Conservation (phyloP, 345 rosid species). For the Laguncularia racemosa region DNA sequence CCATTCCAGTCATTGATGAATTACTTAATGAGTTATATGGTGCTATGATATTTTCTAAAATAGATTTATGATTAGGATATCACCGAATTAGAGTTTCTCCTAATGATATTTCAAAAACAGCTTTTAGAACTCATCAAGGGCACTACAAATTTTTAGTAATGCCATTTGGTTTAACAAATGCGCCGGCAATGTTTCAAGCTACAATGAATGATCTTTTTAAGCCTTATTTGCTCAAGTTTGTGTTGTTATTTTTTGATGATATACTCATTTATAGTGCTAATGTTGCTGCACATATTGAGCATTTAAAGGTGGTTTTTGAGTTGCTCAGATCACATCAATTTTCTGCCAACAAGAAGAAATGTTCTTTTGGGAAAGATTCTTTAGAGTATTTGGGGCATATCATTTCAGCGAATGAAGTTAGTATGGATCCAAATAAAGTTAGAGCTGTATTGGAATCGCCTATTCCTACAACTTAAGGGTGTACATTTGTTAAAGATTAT, state of each 20-base stretch:
- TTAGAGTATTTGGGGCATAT: too few species aligned
- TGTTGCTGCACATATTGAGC: too few species aligned
- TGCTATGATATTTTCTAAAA: not conserved
- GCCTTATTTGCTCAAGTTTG: not conserved
- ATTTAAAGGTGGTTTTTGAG: too few species aligned
- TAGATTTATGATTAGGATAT: not conserved
- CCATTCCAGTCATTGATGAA: not conserved
- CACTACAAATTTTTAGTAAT: not conserved
- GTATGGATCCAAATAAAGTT: too few species aligned
- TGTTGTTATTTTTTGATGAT: not conserved
- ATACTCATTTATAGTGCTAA: not conserved
- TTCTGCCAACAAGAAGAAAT: too few species aligned
- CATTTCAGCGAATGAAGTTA: too few species aligned
- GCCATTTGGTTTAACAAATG: not conserved
- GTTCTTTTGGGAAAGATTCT: too few species aligned
- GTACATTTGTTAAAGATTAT: not conserved
- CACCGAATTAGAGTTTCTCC: not conserved
- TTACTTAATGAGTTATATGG: not conserved
- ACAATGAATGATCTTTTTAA: not conserved
- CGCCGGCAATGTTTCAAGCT: not conserved
- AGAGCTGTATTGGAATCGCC: too few species aligned
- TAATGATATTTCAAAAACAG: not conserved
- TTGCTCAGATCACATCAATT: too few species aligned
- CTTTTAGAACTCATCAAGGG: conserved; percentile 1
- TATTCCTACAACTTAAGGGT: too few species aligned